phyloP scores from a whole-genome alignment of 129 eudicot genomes.

The Flaveria robusta region DNA sequence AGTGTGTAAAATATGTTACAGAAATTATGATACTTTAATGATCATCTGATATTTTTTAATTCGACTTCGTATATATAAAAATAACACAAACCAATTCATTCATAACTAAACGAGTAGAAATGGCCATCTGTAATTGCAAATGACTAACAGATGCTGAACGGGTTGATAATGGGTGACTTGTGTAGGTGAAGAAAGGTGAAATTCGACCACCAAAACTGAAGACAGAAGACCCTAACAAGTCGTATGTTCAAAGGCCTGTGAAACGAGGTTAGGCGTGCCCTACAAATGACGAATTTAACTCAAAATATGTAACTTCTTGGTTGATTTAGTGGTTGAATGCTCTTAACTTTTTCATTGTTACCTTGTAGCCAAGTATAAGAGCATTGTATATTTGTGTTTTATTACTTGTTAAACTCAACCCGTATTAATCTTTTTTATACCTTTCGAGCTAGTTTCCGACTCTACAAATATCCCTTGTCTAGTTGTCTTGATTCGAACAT shows the following conservation, averaged over 20 bases:
- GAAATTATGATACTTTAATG: not conserved
- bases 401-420: not conserved
- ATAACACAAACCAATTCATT: not conserved
- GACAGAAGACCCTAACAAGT: constrained; percentile 97
- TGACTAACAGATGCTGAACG: not conserved
- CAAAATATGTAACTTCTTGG: constrained; percentile 21
- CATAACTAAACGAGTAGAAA: not conserved
- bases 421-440: too few species aligned
- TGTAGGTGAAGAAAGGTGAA: constrained; percentile 91
- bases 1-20: not conserved
- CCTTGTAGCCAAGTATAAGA: constrained; percentile 29
- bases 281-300: not conserved
- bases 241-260: constrained; percentile 96
- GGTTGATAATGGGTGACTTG: not conserved
- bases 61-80: not conserved
- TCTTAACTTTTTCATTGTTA: constrained; percentile 22
- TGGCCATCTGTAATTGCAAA: not conserved
- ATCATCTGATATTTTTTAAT: not conserved
- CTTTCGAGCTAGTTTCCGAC: too few species aligned
- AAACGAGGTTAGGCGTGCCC: constrained; percentile 53
- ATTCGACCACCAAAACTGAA: constrained; percentile 95
- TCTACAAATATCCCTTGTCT: too few species aligned
- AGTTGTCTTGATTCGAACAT: too few species aligned
- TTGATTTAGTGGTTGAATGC: constrained; percentile 10
- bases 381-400: constrained; percentile 33